phyloP scores from a whole-genome alignment of 2,329 filamentous ascomycete species.

The Aspergillus glaucus region DNA sequence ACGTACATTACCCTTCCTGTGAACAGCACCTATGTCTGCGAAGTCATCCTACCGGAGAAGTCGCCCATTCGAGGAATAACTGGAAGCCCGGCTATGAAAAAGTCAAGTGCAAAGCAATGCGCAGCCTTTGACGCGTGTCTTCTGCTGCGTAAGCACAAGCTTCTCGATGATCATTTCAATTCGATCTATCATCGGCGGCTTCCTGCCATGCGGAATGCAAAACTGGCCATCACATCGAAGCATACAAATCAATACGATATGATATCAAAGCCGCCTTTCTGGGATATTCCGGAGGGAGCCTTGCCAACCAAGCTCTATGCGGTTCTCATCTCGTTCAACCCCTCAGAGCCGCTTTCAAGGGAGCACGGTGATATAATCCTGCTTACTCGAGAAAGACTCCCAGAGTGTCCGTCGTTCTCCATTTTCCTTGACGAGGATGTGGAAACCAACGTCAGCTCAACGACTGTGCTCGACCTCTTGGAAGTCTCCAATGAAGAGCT shows the following conservation, averaged over 20 bases:
- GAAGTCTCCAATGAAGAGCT: constrained; percentile 38
- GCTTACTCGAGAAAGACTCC: constrained; percentile 61
- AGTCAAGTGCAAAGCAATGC: constrained; percentile 75
- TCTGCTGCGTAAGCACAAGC: constrained; percentile 57
- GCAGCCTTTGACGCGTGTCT: constrained; percentile 82
- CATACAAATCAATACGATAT: constrained; percentile 69
- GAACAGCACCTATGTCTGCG: constrained; percentile 62
- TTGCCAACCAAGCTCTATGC: constrained; percentile 53
- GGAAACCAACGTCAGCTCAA: constrained; percentile 52
- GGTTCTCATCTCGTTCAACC: constrained; percentile 54
- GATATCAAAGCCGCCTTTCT: constrained; percentile 70
- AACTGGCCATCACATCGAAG: constrained; percentile 72
- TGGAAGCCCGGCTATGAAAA: constrained; percentile 61
- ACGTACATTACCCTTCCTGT: constrained; percentile 56
- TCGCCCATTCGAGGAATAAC: constrained; percentile 63
- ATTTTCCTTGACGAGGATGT: constrained; percentile 64
- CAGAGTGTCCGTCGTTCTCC: constrained; percentile 59
- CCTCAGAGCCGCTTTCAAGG: constrained; percentile 52
- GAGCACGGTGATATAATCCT: constrained; percentile 61
- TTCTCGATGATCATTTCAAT: constrained; percentile 67
- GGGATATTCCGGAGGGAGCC: constrained; percentile 47
- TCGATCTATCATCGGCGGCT: constrained; percentile 66
- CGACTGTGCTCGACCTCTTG: constrained; percentile 35
- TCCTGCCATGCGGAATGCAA: constrained; percentile 79
- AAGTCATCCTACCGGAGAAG: constrained; percentile 69